A percentile compares a stretch with the other conserved stretches of the same genome.
phyloP scores from a whole-genome alignment of 2,329 filamentous ascomycete genomes.

The Botrytis squamosa region DNA sequence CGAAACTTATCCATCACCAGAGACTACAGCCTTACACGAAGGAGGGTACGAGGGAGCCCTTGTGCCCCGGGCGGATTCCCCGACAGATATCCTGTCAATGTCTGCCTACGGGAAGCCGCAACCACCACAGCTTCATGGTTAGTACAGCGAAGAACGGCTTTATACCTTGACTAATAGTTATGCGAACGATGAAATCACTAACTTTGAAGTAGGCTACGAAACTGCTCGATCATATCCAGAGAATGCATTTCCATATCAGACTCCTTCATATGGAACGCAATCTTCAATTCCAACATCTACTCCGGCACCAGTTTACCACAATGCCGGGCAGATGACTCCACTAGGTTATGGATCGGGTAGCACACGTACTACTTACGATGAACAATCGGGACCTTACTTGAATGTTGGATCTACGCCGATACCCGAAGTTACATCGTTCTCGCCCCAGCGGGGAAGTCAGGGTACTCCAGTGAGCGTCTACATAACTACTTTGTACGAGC shows the following conservation, averaged over 20 bases:
- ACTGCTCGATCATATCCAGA: constrained; percentile 39
- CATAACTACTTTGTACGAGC: constrained; percentile 72
- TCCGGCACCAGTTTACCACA: constrained; percentile 33
- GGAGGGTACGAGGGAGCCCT: constrained; percentile 40
- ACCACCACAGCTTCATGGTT: constrained; percentile 77
- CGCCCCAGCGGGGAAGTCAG: constrained; percentile 65
- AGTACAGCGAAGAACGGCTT: constrained; percentile 45
- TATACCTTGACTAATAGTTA: constrained; percentile 13
- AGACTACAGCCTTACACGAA: constrained; percentile 40
- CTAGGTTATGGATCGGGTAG: constrained; percentile 46
- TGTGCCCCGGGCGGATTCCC: constrained; percentile 38
- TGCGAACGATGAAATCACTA: constrained; percentile 19
- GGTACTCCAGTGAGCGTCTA: constrained; percentile 73
- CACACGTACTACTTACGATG: constrained; percentile 56
- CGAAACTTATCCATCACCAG: constrained; percentile 40
- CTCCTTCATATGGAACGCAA: constrained; percentile 49
- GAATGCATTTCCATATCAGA: constrained; percentile 48
- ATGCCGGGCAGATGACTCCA: constrained; percentile 34
- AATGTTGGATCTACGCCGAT: constrained; percentile 57
- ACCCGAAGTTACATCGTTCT: constrained; percentile 66
- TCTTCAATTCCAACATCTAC: constrained; percentile 46
- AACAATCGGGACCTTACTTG: constrained; percentile 66
- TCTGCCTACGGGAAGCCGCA: constrained; percentile 77
- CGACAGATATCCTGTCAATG: constrained; percentile 60
- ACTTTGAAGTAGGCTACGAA: constrained; percentile 36